Conservation (phyloP, 306 rosid species). For the Arachis stenosperma region DNA sequence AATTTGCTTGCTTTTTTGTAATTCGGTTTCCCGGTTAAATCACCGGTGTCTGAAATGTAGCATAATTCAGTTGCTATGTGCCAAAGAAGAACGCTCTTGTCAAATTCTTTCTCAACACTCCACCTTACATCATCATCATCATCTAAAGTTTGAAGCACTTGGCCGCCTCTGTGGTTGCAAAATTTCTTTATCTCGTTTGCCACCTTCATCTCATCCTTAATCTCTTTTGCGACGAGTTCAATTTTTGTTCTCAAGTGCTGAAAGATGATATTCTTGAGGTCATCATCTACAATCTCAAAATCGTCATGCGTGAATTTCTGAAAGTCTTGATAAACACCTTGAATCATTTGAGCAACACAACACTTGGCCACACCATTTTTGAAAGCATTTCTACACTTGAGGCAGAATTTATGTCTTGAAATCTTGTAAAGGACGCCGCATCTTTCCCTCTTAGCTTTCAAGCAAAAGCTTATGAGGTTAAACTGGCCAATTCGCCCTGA, state of each 20-base stretch:
- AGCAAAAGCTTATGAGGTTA: constrained; percentile 32
- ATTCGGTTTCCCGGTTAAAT: background rate
- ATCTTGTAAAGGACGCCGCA: background rate
- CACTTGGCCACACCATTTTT: background rate
- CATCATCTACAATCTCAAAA: background rate
- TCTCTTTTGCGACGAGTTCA: background rate
- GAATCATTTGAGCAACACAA: background rate
- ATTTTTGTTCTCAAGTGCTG: background rate
- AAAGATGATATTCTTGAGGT: constrained; percentile 32
- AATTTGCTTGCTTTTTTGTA: constrained; percentile 27
- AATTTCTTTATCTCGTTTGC: constrained; percentile 25
- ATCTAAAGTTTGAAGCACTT: background rate
- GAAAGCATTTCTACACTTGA: background rate
- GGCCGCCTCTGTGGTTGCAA: constrained; percentile 20
- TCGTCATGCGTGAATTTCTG: background rate
- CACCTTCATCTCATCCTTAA: background rate
- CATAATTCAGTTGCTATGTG: constrained; percentile 43
- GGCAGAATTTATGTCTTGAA: background rate
- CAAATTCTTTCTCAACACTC: constrained; percentile 29
- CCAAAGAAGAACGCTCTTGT: constrained; percentile 44
- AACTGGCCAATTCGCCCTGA: constrained; percentile 35
- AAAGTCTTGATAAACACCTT: background rate
- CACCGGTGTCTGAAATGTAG: background rate
- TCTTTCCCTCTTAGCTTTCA: constrained; percentile 9
- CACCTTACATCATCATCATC: background rate